Evolutionary conservation across 345 rosid species (phyloP), one percentile per base, ranked within the genome.

Genomic region (Eutrema japonicum): DNA sequence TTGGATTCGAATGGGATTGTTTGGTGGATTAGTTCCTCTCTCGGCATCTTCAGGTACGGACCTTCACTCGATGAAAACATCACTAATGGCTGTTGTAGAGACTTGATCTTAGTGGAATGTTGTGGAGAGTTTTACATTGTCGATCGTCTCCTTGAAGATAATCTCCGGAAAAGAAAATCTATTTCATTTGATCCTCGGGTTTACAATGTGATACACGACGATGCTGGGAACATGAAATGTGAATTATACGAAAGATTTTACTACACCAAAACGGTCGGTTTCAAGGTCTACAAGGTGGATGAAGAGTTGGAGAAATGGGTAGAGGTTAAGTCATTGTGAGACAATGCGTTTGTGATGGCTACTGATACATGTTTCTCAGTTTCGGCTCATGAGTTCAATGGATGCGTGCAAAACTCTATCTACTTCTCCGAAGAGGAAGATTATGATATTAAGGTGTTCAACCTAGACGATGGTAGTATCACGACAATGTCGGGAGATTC

Each of bases 271-370:
- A 68, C 72, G 0, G 18, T 52, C 0, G 59, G 61, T 18, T 72
- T 83, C 49, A 80, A 56, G 54, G 80, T 75, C 26, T 80, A 78
- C 16, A 83, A 66, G 78, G 32, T 80, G 36, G 59, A 76, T 50
- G 64, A 71, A 26, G 83, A 78, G 2, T 42, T 64, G 57, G 47
- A 43, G 8, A 75, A 38, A 56, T 76, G 77, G 81, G 72, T 57
- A 11, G 59, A 78, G 22, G 64, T 75, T n/a, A 75, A 51, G 12
- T n/a, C 30, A 6, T 64, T 83, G 51, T 67, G 70, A 3, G 68
- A 76, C 22, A 6, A 29, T 5, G 63, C 49, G 6, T 30, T 81
- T 29, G 52, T 81, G 52, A 51, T 81, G 33, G 80, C 74, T 29
- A 14, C n/a, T 3, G 57, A 76, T 10, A 11, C 64, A 26, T 55